Base-by-base conservation (phyloP, 1,284 basidiomycete species). In the Rhizopogon hawkerae region DNA sequence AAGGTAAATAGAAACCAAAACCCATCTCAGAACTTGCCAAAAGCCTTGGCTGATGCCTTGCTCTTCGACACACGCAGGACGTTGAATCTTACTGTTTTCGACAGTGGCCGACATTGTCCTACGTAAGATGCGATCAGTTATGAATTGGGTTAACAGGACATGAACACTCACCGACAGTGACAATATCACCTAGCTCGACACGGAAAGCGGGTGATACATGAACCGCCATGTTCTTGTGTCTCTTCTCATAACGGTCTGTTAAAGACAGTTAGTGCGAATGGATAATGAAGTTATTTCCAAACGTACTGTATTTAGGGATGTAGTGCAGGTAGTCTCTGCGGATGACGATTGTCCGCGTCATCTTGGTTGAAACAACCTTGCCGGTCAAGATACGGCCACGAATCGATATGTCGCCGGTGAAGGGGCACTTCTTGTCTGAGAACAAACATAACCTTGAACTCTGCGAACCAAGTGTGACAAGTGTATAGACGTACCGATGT, bases 141-240 rank as follows among this genome's bases (percentile, higher is more conserved):
- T 37, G 39, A 45, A 38, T 37, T 46, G 36, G 55, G 54, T 38
- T 4, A 38, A 35, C 34, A 38, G 5, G 14, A n/a, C 35, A 2
- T 37, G 24, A 18, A 44, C 11, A 81, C 87, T 59, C 60, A 89
- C 94, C 95, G 61, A 98, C 93, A 62, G 94, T 98, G 61, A 98
- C 95, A 57, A 78, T 76, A 70, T 99, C 96, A 52, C 95, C 95
- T 46, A 81, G 35, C 66, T 94, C 91, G 53, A 89, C 88, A 79
- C 96, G 96, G 92, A 99, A 98, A 53, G 94, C 93, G 50, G 96
- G 96, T 47, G 94, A 98, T 65, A 92, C 84, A 72, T 99, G 96
- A 51, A 85, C 96, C 46, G 95, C 89, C 66, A 98, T 73, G 81
- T 99, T 99, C 79, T 95, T 96, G 83, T 99, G 96, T 65, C 92